These are phyloP conservation scores for Nakazawaea sp. DNA, from an alignment of 805 yeast genomes.

Conservation along the genomic window DNA sequence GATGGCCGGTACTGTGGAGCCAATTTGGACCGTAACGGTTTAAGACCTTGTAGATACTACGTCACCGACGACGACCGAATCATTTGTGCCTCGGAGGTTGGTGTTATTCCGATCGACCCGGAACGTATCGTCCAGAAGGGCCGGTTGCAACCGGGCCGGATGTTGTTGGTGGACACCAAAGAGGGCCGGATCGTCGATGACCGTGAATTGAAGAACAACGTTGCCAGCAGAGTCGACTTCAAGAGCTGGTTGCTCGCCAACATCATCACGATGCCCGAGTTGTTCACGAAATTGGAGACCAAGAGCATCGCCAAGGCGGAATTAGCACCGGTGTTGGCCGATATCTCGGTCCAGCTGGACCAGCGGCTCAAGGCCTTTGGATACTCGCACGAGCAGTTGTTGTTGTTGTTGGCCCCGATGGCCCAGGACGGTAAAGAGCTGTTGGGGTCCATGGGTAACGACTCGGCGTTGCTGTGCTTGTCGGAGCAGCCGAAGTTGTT, in stretches of 20 bases:
- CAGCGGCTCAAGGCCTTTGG: conserved; percentile 84
- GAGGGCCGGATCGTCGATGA: conserved; percentile 93
- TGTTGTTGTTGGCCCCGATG: conserved; percentile 86
- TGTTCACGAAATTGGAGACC: conserved; percentile 50
- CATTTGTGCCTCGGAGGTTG: conserved; percentile 98
- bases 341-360: conserved; percentile 62
- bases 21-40: conserved; percentile 92
- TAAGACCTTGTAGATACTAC: conserved; percentile 97
- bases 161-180: conserved; percentile 90
- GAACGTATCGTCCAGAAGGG: conserved; percentile 84
- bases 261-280: conserved; percentile 76
- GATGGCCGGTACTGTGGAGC: conserved; percentile 99
- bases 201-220: conserved; percentile 72
- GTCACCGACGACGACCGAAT: conserved; percentile 91
- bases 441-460: conserved; percentile 98
- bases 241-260: conserved; percentile 89
- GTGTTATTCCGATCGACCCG: conserved; percentile 87
- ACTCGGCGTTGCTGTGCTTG: conserved; percentile 89
- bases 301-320: conserved; percentile 24
- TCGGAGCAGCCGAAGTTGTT: conserved; percentile 87
- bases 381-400: conserved; percentile 89
- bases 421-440: conserved; percentile 89
- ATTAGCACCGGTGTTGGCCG: conserved; percentile 20
- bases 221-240: conserved; percentile 82
- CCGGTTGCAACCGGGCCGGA: conserved; percentile 91